Evolutionary conservation across 495 filamentous ascomycete species (phyloP), one percentile per base, ranked within the genome.

Genomic region (Cenococcum geophilum): DNA sequence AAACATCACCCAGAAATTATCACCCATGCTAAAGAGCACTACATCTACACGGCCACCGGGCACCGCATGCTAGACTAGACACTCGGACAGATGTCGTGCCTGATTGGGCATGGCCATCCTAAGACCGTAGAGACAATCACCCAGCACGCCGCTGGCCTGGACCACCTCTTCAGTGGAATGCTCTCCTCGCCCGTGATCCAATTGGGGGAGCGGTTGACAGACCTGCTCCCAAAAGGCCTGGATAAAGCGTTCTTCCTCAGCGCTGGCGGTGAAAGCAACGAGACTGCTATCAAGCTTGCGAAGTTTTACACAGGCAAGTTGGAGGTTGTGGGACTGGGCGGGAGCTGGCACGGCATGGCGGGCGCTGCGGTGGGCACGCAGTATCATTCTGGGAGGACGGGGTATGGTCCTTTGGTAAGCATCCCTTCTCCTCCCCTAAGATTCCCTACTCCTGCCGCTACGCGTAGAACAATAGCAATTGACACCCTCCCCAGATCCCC

Each of bases 161-260:
- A 83, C 61, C 81, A 84, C 54, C 76, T 82, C 22, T 77, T 79
- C 65, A 79, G 74, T 42, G 79, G 75, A 22, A 83, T 83, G 80
- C 62, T 82, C 14, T 78, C 77, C 0, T 73, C 76, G 1, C 82
- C 82, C 0, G 80, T 83, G 1, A 67, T 82, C 6, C 68, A 71
- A 1, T 67, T 82, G 0, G 78, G 75, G 1, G 74, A 76, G 55
- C 72, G 76, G 11, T 70, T 84, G 1, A 75, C 74, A 11, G 67
- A 67, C 1, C 55, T 79, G 11, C 72, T 81, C 0, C 80, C 79
- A 0, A 47, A 68, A 0, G 76, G 77, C 0, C 69, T 83, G 1
- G 76, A 80, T 25, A 80, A 81, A 61, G 75, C 78, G 5, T 77
- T 83, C 60, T 81, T 83, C 55, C 69, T 82, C 2, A 79, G 74